These are phyloP conservation scores for Termitomyces sp. DNA, from an alignment of 768 basidiomycete species.

Conservation along the genomic window DNA sequence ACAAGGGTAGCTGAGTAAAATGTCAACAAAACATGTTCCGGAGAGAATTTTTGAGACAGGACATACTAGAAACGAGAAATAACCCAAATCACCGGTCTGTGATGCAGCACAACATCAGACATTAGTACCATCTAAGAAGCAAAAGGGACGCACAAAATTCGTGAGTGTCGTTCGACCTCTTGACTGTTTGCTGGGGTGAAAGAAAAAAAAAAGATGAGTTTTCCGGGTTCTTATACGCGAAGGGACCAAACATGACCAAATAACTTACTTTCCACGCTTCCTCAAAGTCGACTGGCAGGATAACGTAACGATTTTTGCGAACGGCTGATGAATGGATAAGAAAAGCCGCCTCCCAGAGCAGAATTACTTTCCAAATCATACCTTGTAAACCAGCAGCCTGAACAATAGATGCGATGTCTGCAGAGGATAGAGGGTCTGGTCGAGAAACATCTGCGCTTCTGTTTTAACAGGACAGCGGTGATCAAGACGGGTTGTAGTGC, in stretches of 20 bases:
- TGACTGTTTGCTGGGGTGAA: slow-evolving; percentile 87
- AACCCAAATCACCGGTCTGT: slow-evolving; percentile 32
- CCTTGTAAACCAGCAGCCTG: slow-evolving; percentile 98
- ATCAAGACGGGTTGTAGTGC: slow-evolving; percentile 22
- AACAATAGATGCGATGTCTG: slow-evolving; percentile 92
- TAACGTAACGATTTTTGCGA: slow-evolving; percentile 96
- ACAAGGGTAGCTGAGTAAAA: slow-evolving; percentile 9
- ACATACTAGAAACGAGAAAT: slow-evolving; percentile 17
- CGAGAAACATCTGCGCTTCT: slow-evolving; percentile 78
- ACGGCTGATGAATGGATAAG: slow-evolving; percentile 54
- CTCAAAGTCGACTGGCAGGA: slow-evolving; percentile 95
- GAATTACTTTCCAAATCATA: slow-evolving; percentile 18
- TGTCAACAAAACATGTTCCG: not conserved
- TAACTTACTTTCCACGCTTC: slow-evolving; percentile 97
- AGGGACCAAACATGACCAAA: slow-evolving; percentile 47
- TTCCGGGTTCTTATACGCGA: slow-evolving; percentile 14
- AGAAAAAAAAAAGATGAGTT: slow-evolving; percentile 27
- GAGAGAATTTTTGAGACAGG: not conserved
- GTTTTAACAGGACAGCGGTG: slow-evolving; percentile 8
- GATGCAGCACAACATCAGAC: not conserved
- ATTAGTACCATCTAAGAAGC: not conserved
- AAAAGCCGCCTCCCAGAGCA: not conserved
- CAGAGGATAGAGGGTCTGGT: slow-evolving; percentile 92
- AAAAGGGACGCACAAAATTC: slow-evolving; percentile 76
- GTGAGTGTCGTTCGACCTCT: slow-evolving; percentile 91